Evolutionary conservation across 805 yeast genomes (phyloP), one percentile per base, ranked within the genome.

Genomic region (Clavispora asparagi): DNA sequence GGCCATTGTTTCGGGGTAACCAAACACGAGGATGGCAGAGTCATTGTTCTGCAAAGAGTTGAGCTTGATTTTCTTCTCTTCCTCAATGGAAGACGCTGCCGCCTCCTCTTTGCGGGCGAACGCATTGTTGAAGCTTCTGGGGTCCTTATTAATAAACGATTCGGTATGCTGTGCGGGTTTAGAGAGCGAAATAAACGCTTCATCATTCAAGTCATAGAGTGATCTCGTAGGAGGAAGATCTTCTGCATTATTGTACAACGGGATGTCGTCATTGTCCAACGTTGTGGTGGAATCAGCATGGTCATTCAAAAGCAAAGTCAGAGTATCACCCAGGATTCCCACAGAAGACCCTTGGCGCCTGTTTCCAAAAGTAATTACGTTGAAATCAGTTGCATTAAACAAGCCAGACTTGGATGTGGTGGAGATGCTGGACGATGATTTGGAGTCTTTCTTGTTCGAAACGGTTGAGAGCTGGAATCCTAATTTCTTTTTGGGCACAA

Each of bases 1-100:
- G 8, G 95, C 81, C 52, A 83, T 74, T 1, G 81, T 73, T 57
- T 90, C 95, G 1, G 95, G 89, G 62, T 88, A 92, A 1, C 98
- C 98, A 65, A 86, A 89, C 3, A 92, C 88, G 27, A 91, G 67
- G 1, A 92, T 85, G 0, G 96, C 86, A 41, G 81, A 73, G 45
- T 82, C 89, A 30, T 64, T 54, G 46, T 61, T 49, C 37, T 53
- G 47, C 48, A 66, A 55, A 12, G 69, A 60, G 47, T 62, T 58
- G 39, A 53, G 42, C 19, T 47, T 35, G 14, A 43, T 44, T 7
- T 51, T 50, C 25, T 39, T 45, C 31, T 54, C 55, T 23, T 46
- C 48, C 4, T 43, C 42, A 7, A 47, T 54, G 16, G 53, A 45
- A 9, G 33, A 17, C 23, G 37, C 19, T 28, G 36, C 41, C 7